Evolutionary conservation across 1,284 basidiomycete genomes (phyloP).

Genomic region (Cystobasidium pallidum): DNA sequence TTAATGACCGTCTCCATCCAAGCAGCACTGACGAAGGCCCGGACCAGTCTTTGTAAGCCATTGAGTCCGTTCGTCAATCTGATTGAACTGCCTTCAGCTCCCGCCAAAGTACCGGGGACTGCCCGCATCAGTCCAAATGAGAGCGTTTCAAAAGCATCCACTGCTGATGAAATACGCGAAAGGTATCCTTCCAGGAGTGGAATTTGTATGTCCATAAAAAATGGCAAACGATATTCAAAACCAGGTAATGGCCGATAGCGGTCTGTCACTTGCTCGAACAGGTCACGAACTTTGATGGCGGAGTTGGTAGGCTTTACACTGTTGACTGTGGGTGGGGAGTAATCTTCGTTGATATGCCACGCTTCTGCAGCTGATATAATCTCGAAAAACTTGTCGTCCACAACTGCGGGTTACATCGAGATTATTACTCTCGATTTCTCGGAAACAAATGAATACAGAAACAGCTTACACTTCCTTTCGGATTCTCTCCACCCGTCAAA

Average conservation of each 20-base stretch:
- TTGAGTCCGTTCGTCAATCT: conserved; percentile 74
- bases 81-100: conserved; percentile 60
- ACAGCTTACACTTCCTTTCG: conserved; percentile 74
- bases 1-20: conserved; percentile 71
- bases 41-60: conserved; percentile 76
- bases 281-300: conserved; percentile 74
- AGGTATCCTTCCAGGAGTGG: conserved; percentile 79
- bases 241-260: conserved; percentile 85
- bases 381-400: conserved; percentile 76
- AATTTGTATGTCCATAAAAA: conserved; percentile 81
- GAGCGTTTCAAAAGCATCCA: conserved; percentile 90
- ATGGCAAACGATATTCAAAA: conserved; percentile 74
- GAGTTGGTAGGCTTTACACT: conserved; percentile 68
- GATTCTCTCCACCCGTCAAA: conserved; percentile 86
- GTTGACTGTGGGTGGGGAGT: conserved; percentile 58
- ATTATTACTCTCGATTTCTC: neutral
- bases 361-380: conserved; percentile 80
- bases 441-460: neutral
- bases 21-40: conserved; percentile 76
- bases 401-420: conserved; percentile 61
- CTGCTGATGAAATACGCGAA: conserved; percentile 73
- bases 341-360: conserved; percentile 74
- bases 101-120: conserved; percentile 79
- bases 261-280: conserved; percentile 87
- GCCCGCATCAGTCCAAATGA: conserved; percentile 83